Conservation (phyloP, 148 eudicot genomes). For the Beta vulgaris region DNA sequence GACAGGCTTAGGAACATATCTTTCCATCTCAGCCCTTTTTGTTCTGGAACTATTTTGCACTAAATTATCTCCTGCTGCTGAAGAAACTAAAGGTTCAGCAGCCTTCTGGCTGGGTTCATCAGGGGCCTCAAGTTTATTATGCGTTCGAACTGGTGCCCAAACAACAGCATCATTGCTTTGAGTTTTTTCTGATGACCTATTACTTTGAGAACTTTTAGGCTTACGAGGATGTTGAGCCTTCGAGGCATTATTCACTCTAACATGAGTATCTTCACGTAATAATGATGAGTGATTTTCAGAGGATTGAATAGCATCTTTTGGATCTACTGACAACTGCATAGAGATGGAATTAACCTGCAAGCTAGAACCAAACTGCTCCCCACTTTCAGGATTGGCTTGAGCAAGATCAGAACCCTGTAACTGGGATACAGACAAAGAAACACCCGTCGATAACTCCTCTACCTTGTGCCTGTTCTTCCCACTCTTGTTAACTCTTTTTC, state of each 20-base stretch:
- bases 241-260: conserved; percentile 45
- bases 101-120: conserved; percentile 37
- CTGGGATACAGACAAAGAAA: conserved; percentile 22
- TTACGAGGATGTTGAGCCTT: conserved; percentile 66
- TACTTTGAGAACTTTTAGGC: conserved; percentile 58
- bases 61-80: conserved; percentile 35
- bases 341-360: conserved; percentile 33
- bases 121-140: conserved; percentile 44
- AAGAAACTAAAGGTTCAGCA: conserved; percentile 30
- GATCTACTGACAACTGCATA: conserved; percentile 27
- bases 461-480: conserved; percentile 62
- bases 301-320: conserved; percentile 33
- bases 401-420: conserved; percentile 37
- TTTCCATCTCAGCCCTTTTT: conserved; percentile 96
- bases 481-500: conserved; percentile 46
- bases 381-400: conserved; percentile 32
- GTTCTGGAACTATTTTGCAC: conserved; percentile 53
- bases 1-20: conserved; percentile 90
- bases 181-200: conserved; percentile 45
- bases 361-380: conserved; percentile 31
- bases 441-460: conserved; percentile 39
- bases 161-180: conserved; percentile 54
- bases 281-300: conserved; percentile 40
- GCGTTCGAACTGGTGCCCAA: conserved; percentile 91
- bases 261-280: conserved; percentile 44